Evolutionary conservation across 495 filamentous ascomycete genomes (phyloP).

Genomic region (Copromyces sp.): DNA sequence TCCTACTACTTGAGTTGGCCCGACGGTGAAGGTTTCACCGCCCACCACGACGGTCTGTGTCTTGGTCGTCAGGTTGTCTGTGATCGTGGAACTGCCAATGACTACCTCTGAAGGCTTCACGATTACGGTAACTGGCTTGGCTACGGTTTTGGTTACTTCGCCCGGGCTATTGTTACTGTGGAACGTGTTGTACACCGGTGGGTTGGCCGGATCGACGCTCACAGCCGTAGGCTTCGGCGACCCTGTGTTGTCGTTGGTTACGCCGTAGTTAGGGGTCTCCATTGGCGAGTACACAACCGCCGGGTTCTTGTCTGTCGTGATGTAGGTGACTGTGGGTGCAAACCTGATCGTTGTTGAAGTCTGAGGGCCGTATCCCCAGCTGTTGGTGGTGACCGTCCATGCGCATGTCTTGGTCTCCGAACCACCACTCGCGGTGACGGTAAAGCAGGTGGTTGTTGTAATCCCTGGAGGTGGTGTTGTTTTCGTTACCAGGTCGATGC

Average conservation of each 20-base stretch:
- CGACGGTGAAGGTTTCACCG: constrained; percentile 32
- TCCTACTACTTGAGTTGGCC: constrained; percentile 31
- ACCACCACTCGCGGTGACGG: background rate
- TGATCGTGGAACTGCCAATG: constrained; percentile 33
- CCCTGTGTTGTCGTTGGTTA: constrained; percentile 10
- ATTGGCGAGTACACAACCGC: constrained; percentile 33
- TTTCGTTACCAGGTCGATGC: constrained; percentile 14
- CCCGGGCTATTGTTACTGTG: constrained; percentile 5
- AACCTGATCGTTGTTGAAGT: background rate
- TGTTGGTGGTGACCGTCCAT: constrained; percentile 11
- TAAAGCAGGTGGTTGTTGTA: constrained; percentile 29
- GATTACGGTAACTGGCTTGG: constrained; percentile 24
- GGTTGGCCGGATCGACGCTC: constrained; percentile 15
- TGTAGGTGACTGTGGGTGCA: constrained; percentile 23
- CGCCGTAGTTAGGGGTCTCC: constrained; percentile 33
- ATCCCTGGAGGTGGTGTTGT: constrained; percentile 16
- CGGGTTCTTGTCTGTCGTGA: constrained; percentile 41
- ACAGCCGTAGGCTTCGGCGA: constrained; percentile 3
- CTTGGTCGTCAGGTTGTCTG: constrained; percentile 20
- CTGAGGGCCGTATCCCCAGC: constrained; percentile 10
- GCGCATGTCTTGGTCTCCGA: constrained; percentile 19
- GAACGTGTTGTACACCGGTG: constrained; percentile 21
- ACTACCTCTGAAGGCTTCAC: constrained; percentile 32
- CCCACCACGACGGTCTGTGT: constrained; percentile 32
- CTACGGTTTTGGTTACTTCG: background rate